These are phyloP conservation scores for Phalaenopsis equestris DNA, from an alignment of 106 monocot genomes.

Conservation along the genomic window DNA sequence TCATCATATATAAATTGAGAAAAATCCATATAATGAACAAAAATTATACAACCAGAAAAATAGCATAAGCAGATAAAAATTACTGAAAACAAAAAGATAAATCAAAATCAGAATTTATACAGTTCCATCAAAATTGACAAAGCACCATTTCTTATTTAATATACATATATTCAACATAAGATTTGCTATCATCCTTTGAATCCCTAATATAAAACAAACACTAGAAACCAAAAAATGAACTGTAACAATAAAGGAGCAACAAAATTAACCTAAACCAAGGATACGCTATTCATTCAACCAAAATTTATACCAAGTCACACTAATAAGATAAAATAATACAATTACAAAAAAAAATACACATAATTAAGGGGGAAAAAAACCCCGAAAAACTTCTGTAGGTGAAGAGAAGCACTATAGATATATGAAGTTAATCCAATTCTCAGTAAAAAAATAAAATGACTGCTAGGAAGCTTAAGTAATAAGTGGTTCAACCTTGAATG, in stretches of 20 bases:
- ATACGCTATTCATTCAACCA: too few relatives aligned
- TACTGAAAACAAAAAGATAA: background rate
- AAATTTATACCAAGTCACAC: too few relatives aligned
- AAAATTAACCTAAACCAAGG: background rate
- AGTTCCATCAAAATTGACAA: too few relatives aligned
- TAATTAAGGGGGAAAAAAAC: too few relatives aligned
- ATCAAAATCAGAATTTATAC: background rate
- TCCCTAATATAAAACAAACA: too few relatives aligned
- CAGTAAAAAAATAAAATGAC: background rate
- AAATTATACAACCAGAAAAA: background rate
- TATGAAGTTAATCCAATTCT: background rate
- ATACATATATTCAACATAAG: too few relatives aligned
- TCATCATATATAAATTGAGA: background rate
- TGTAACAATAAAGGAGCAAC: too few relatives aligned
- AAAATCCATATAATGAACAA: background rate
- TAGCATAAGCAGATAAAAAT: background rate
- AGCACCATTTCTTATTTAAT: too few relatives aligned
- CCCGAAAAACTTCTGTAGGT: background rate
- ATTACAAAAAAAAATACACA: too few relatives aligned
- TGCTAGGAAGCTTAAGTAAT: background rate
- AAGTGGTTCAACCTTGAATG: conserved; percentile 56
- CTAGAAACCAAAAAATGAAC: background rate
- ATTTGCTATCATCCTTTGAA: too few relatives aligned
- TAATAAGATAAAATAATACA: too few relatives aligned
- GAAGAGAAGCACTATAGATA: background rate